Evolutionary conservation across 768 basidiomycete genomes (phyloP).

Genomic region (Tricholoma furcatifolium): DNA sequence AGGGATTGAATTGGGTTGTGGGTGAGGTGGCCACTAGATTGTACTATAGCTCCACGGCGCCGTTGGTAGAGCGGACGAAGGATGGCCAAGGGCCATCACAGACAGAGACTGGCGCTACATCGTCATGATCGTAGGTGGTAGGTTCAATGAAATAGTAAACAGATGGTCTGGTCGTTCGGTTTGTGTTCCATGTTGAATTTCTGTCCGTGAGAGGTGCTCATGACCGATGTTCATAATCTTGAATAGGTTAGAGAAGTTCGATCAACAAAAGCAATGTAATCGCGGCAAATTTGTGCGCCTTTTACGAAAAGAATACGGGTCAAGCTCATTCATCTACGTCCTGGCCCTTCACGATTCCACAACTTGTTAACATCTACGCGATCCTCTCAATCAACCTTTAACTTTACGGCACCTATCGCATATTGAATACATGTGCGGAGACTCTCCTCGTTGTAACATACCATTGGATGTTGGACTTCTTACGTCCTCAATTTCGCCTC

Average conservation of each 20-base stretch:
- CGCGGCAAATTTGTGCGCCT: background rate
- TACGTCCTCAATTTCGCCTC: slow-evolving; percentile 8
- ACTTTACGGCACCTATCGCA: background rate
- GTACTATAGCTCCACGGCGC: slow-evolving; percentile 67
- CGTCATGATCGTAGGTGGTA: background rate
- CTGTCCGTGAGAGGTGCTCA: slow-evolving; percentile 7
- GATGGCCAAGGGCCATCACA: background rate
- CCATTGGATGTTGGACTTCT: background rate
- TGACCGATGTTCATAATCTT: slow-evolving; percentile 6
- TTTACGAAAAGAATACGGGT: slow-evolving; percentile 5
- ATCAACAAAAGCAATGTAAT: slow-evolving; percentile 3
- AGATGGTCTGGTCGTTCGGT: background rate
- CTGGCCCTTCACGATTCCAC: background rate
- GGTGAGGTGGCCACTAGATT: slow-evolving; percentile 83
- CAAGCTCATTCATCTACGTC: slow-evolving; percentile 2
- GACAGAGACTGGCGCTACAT: background rate
- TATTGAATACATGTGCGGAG: background rate
- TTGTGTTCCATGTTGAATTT: background rate
- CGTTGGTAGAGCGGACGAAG: background rate
- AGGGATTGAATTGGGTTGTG: slow-evolving; percentile 92
- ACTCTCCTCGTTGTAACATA: too few species aligned
- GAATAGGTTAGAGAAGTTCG: background rate
- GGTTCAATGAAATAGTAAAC: background rate
- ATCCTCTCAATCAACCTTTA: too few species aligned
- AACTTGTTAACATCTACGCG: too few species aligned